These are phyloP conservation scores for Aspergillus ustus DNA, from an alignment of 2,329 filamentous ascomycete genomes.

Conservation along the genomic window DNA sequence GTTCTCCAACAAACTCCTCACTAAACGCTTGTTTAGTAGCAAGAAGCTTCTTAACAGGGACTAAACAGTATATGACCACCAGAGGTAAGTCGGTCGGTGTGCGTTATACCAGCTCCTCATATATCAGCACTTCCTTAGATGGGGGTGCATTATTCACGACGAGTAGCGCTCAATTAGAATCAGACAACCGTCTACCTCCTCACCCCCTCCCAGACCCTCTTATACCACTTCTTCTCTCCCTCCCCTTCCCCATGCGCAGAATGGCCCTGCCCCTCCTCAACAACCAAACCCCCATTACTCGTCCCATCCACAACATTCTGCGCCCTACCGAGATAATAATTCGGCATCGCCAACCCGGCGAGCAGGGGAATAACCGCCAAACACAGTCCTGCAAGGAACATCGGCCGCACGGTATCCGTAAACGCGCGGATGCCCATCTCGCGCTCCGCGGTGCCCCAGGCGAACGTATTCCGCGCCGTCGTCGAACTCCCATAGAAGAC, in stretches of 20 bases:
- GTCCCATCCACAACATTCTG: slow-evolving; percentile 1
- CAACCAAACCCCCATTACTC: background rate
- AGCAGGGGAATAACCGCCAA: background rate
- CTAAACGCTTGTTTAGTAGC: too few relatives aligned
- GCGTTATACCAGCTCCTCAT: too few relatives aligned
- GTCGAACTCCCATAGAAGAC: background rate
- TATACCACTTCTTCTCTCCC: background rate
- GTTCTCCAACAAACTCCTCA: too few relatives aligned
- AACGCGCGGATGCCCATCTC: background rate
- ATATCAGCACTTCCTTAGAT: too few relatives aligned
- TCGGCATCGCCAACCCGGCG: background rate
- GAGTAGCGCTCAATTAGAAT: too few relatives aligned
- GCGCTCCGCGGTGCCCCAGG: background rate
- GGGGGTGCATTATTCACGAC: too few relatives aligned
- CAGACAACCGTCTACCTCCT: background rate
- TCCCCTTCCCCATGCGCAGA: background rate
- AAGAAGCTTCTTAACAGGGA: too few relatives aligned
- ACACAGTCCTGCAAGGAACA: background rate
- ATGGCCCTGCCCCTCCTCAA: background rate
- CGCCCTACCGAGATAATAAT: background rate
- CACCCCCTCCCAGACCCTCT: background rate
- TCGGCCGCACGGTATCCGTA: background rate
- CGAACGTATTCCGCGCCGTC: background rate
- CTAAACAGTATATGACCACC: too few relatives aligned
- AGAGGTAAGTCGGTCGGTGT: too few relatives aligned